These are phyloP conservation scores for Nicotiana knightiana DNA, from an alignment of 257 asterid genomes.

Conservation along the genomic window DNA sequence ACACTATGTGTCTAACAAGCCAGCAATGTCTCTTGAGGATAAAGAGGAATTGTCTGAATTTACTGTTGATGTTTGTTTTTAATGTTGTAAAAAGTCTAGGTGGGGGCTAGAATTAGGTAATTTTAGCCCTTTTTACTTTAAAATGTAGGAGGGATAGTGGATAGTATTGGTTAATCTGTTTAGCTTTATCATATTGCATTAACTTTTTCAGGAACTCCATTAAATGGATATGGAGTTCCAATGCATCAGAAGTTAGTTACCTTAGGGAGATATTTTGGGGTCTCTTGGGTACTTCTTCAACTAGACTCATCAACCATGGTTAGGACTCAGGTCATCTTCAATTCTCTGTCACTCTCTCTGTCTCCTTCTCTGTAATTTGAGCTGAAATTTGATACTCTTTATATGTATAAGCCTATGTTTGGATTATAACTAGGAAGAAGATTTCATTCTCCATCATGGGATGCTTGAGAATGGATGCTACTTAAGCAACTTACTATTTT, in stretches of 20 bases:
- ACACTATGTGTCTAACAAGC: slow-evolving; percentile 17
- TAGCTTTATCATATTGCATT: not conserved
- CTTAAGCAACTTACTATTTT: slow-evolving; percentile 18
- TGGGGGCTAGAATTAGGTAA: not conserved
- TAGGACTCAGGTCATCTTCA: slow-evolving; percentile 63
- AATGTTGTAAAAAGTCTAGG: not conserved
- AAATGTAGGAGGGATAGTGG: slow-evolving; percentile 13
- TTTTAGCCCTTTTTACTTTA: not conserved
- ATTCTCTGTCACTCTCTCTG: slow-evolving; percentile 2
- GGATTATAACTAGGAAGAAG: slow-evolving; percentile 43
- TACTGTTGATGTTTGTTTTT: not conserved
- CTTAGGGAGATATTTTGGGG: slow-evolving; percentile 51
- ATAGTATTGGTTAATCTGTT: not conserved
- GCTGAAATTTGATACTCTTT: slow-evolving; percentile 25
- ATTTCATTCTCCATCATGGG: slow-evolving; percentile 24
- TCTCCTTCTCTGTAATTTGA: slow-evolving; percentile 18
- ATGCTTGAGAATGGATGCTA: slow-evolving; percentile 18
- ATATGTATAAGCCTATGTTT: slow-evolving; percentile 38
- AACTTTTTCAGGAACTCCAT: slow-evolving; percentile 39
- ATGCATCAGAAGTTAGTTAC: slow-evolving; percentile 48
- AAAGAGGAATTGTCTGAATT: not conserved
- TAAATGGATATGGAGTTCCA: slow-evolving; percentile 51
- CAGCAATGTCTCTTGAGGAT: slow-evolving; percentile 5
- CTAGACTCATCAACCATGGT: slow-evolving; percentile 69
- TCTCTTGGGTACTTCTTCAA: slow-evolving; percentile 52